Evolutionary conservation across 768 basidiomycete species (phyloP), one percentile per base, ranked within the genome.

Genomic region (Xerocomellus chrysenteron): DNA sequence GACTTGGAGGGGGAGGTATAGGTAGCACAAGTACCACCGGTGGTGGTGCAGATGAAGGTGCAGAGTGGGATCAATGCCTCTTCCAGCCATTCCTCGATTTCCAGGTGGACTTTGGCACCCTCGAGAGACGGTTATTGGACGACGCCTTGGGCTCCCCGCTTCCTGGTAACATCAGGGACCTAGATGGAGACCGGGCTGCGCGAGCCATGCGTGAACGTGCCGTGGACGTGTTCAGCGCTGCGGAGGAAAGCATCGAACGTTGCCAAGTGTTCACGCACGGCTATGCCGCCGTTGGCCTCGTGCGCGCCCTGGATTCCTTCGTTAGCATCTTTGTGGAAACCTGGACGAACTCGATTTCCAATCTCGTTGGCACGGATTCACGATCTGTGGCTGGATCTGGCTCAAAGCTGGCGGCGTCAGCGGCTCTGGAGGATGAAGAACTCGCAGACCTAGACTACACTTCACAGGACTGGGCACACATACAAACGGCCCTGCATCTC

Each of bases 21-120:
- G 59, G 60, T 11, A 54, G 40, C 30, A 47, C 64, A 11, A 48
- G 53, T n/a, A 30, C 47, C 6, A n/a, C 33, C 4, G 17, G 43
- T 12, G n/a, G 46, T 13, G 24, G 59, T 43, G 41, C 50, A 47
- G 69, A 62, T n/a, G 62, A 70, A 41, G 68, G 60, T 14, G 55
- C 47, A 61, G 86, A 87, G 55, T 98, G 97, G 97, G 94, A 98
- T 65, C 87, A 87, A 53, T 87, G 89, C 49, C 76, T 99, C 16
- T 97, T 94, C 68, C 94, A 95, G 68, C 93, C 96, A 2, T 98
- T 98, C 75, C 79, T 96, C 26, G 91, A 95, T 64, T 88, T 88
- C 58, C 96, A 98, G 64, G 77, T 84, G 17, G 89, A 95, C 53
- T 98, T 98, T 70, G 82, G 83, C 0, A 74, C 79, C 1, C 77